These are phyloP conservation scores for maize (Zea mays) DNA, from an alignment of 176 grass and related monocot species.

Conservation along the genomic window Zm-B73-REFERENCE-NAM-5.0 NC_050101.1:88782001-88782500, in stretches of 20 bases:
- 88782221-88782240: conserved; percentile 88
- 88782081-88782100: not conserved
- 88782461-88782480: too few species aligned
- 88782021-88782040: not conserved
- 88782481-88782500: too few species aligned
- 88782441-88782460: too few species aligned
- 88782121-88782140: conserved; percentile 37
- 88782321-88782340: not conserved
- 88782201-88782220: conserved; percentile 65
- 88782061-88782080: not conserved
- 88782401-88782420: too few species aligned
- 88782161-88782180: conserved; percentile 71
- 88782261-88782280: conserved; percentile 64
- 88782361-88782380: too few species aligned
- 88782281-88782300: conserved; percentile 91
- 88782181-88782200: conserved; percentile 64
- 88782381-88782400: too few species aligned
- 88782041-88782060: not conserved
- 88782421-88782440: too few species aligned
- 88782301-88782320: conserved; percentile 53
- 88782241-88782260: conserved; percentile 66
- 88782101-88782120: too few species aligned
- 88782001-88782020: not conserved
- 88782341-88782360: too few species aligned
- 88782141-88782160: conserved; percentile 62